Percentiles rank a stretch among this genome's conserved stretches.
phyloP scores from a whole-genome alignment of 139 green algal genomes.

The Edaphochlamys debaryana region DNA sequence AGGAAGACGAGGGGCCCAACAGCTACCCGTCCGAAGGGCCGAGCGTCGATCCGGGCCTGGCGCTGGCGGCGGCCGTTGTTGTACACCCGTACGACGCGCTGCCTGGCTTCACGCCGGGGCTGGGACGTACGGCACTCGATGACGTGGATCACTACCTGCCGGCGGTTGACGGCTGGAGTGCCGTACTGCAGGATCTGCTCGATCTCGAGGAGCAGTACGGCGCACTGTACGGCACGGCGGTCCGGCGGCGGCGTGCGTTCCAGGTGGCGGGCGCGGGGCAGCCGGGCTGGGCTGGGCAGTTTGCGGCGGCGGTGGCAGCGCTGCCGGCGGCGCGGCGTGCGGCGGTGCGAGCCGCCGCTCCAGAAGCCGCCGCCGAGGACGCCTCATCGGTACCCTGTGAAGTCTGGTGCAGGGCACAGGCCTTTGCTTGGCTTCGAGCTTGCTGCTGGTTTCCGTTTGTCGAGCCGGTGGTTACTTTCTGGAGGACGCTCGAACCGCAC shows the following conservation, averaged over 20 bases:
- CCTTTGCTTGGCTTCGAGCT: neutral
- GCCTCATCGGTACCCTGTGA: neutral
- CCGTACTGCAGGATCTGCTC: neutral
- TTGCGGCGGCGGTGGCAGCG: neutral
- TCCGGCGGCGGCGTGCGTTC: no score
- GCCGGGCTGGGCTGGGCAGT: no score
- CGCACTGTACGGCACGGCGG: neutral
- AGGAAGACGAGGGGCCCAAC: no score
- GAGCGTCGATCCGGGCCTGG: neutral
- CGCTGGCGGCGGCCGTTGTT: neutral
- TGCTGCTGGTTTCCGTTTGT: neutral
- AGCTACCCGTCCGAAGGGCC: no score
- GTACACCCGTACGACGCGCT: neutral
- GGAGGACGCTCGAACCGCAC: neutral
- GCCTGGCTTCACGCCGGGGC: constrained; percentile 14
- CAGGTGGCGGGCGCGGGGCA: no score
- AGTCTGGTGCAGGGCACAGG: neutral
- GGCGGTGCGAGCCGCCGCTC: neutral
- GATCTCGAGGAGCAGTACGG: constrained; percentile 12
- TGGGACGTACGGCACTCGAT: neutral
- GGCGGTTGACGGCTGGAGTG: neutral
- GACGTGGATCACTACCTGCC: neutral
- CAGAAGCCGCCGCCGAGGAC: neutral
- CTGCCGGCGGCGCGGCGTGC: neutral
- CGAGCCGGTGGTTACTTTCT: neutral